Evolutionary conservation across 2,329 filamentous ascomycete species (phyloP).

Genomic region (Penicillium freii): DNA sequence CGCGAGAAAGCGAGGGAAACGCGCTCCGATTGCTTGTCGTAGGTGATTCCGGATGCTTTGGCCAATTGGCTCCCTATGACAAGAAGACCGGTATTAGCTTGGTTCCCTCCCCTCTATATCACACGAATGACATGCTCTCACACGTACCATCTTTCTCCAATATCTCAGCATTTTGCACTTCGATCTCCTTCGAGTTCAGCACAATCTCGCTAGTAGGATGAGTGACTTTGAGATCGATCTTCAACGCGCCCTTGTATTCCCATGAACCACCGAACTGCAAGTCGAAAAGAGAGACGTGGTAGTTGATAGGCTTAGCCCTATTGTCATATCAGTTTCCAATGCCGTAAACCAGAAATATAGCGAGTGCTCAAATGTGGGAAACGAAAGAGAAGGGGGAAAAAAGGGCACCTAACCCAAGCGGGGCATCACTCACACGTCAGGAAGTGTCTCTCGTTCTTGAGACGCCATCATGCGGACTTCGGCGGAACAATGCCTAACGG

Average conservation of each 20-base stretch:
- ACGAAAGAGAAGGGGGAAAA: neutral
- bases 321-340: constrained; percentile 7
- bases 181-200: constrained; percentile 82
- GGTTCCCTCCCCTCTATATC: neutral
- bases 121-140: neutral
- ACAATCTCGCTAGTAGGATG: constrained; percentile 72
- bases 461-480: constrained; percentile 45
- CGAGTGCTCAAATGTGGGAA: neutral
- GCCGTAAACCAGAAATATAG: neutral
- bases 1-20: constrained; percentile 74
- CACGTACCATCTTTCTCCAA: constrained; percentile 35
- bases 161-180: constrained; percentile 61
- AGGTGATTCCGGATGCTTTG: constrained; percentile 66
- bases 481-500: constrained; percentile 40
- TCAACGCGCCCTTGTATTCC: constrained; percentile 82
- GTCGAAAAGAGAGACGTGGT: constrained; percentile 76
- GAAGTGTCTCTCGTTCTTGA: constrained; percentile 47
- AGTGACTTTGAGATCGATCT: constrained; percentile 71
- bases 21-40: constrained; percentile 81
- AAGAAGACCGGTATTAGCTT: neutral
- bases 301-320: constrained; percentile 80
- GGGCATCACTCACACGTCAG: constrained; percentile 40
- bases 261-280: constrained; percentile 70
- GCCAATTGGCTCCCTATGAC: constrained; percentile 28
- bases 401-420: neutral